phyloP scores from a whole-genome alignment of 2,329 filamentous ascomycete species.

The Fusarium subtropicale region DNA sequence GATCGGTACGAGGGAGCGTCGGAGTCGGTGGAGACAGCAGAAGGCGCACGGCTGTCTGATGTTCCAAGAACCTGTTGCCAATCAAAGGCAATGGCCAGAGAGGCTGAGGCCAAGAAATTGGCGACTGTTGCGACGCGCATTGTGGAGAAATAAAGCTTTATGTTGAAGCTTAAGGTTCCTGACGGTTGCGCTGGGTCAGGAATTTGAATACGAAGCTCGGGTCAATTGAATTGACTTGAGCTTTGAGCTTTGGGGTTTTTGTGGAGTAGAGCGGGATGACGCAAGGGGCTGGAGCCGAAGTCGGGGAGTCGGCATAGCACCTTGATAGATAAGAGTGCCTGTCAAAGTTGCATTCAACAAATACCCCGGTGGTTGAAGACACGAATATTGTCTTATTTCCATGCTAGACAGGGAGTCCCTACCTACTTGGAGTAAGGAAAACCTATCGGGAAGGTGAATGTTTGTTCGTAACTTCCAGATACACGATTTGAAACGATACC shows the following conservation, averaged over 20 bases:
- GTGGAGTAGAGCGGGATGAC: slow-evolving; percentile 34
- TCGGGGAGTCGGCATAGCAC: slow-evolving; percentile 21
- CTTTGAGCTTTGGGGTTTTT: slow-evolving; percentile 27
- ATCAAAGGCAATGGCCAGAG: slow-evolving; percentile 24
- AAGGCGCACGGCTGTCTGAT: not conserved
- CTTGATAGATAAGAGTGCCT: slow-evolving; percentile 14
- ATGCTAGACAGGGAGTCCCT: not conserved
- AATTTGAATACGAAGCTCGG: slow-evolving; percentile 15
- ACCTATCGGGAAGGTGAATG: not conserved
- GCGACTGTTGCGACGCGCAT: slow-evolving; percentile 32
- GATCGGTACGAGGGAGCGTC: slow-evolving; percentile 55
- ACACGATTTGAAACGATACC: not conserved
- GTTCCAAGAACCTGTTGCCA: slow-evolving; percentile 25
- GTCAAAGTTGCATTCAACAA: too few relatives aligned
- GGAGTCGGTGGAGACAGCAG: slow-evolving; percentile 4
- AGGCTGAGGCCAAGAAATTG: slow-evolving; percentile 25
- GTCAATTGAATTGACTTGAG: slow-evolving; percentile 22
- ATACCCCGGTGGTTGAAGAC: not conserved
- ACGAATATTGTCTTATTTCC: not conserved
- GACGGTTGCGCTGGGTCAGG: slow-evolving; percentile 1
- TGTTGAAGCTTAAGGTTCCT: slow-evolving; percentile 12
- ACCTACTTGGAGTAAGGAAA: too few relatives aligned
- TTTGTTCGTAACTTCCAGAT: not conserved
- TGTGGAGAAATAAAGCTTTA: slow-evolving; percentile 7
- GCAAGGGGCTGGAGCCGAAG: slow-evolving; percentile 27